Percentiles rank a stretch among this genome's conserved stretches.
These are phyloP conservation scores for Mortierella sp. DNA, from an alignment of 371 early-diverging fungal species.

Conservation along the genomic window DNA sequence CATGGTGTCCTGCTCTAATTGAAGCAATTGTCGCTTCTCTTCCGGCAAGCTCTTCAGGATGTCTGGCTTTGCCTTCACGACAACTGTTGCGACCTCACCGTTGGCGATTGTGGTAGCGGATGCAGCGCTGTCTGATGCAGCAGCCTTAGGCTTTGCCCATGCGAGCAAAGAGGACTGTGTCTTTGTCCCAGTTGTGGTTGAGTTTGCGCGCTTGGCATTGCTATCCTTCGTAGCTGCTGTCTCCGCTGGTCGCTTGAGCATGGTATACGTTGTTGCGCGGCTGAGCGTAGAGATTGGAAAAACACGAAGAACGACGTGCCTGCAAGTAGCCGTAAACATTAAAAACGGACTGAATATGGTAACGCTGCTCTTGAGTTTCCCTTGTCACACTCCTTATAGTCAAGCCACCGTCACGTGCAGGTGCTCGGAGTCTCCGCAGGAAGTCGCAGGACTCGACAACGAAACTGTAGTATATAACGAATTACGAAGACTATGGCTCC, in stretches of 20 bases:
- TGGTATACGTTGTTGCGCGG: neutral
- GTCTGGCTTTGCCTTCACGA: constrained; percentile 27
- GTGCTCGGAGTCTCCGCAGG: no score
- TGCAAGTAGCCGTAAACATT: neutral
- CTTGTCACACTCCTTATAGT: no score
- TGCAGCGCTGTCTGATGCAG: neutral
- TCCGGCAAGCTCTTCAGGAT: constrained; percentile 45
- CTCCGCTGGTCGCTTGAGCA: constrained; percentile 34
- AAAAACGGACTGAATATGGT: no score
- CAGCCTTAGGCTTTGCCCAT: constrained; percentile 39
- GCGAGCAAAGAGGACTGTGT: constrained; percentile 36
- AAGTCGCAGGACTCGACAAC: no score
- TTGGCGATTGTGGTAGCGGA: neutral
- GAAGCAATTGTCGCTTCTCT: constrained; percentile 65
- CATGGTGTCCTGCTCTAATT: constrained; percentile 80
- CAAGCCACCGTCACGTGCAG: no score
- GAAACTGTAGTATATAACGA: no score
- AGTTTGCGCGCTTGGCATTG: constrained; percentile 13
- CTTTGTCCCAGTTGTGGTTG: constrained; percentile 1
- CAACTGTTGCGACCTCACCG: neutral
- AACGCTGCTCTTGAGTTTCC: no score
- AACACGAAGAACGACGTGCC: neutral
- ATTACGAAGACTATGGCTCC: no score
- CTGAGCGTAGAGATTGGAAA: neutral
- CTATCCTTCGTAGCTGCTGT: constrained; percentile 17